Evolutionary conservation across 78 protist genomes (phyloP), one percentile per base, ranked within the genome.

Genomic region (Anaeramoeba ignava): DNA sequence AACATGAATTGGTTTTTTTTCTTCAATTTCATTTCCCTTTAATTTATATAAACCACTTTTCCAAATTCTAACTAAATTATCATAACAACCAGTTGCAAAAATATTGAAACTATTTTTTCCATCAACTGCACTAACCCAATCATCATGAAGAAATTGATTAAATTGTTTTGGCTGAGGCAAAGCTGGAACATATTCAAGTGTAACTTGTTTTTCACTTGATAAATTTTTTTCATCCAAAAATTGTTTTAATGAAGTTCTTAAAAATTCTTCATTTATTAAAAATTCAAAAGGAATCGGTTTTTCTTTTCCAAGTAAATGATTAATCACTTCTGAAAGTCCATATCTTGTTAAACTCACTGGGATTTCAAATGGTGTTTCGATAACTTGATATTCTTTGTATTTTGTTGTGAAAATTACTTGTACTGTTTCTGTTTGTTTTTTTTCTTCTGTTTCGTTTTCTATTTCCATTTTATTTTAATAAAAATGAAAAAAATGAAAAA

Each of bases 301-400:
- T 2, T 33, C 0, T 2, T 33, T 3, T 12, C 36, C 80, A 33
- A 88, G 89, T 3, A 89, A 73, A 54, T 86, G 91, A 42, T 90
- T 89, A 3, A 90, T 82, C 3, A 89, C 87, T 79, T 90, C 93
- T 42, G 89, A 86, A 27, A 90, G 87, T 33, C 93, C 93, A 3
- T 82, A 78, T 83, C 93, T 89, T 36, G 90, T 86, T 33, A 90
- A 78, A 27, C 88, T 78, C 17, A 85, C 82, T 40, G 93, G 90
- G n/a, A 90, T 86, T 1, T 84, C 89, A 81, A 90, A 8, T 37
- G 90, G 89, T 85, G 67, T 40, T 80, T 89, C 89, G 78, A 88
- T 83, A 3, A 90, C 93, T 39, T 81, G 41, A 34, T 78, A 78
- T 33, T 83, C 79, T 42, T 83, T 41, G n/a, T 87, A 88, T 54